Base-by-base conservation (phyloP, 1,139 yeast species). In the Pichiaceae sp. region DNA sequence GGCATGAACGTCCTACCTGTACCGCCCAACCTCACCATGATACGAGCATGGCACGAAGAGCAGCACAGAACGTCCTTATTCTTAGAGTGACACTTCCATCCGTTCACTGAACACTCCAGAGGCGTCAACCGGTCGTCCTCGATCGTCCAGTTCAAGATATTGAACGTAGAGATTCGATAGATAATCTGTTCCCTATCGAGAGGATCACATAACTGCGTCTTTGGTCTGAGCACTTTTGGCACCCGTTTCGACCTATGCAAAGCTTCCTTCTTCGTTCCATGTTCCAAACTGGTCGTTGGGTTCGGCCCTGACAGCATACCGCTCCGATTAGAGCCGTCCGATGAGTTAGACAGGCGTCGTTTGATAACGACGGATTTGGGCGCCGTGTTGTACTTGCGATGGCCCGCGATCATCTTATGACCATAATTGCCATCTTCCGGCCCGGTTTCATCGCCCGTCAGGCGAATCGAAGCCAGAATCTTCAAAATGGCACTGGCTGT, bases 101-200 rank as follows among this genome's bases (percentile, higher is more conserved):
- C 62, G 32, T 50, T 45, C 7, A 50, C 41, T 2, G 59, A 48
- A 38, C 60, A 56, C 23, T 45, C 47, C 15, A 57, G 40, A 8
- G 60, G 57, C 2, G 49, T 53, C 19, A 57, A 42, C 8, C 36
- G 29, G 28, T 39, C 14, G 17, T 34, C 49, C 4, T 45, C 42
- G 11, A 57, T 41, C 3, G 54, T 44, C 63, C 63, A 57, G 33
- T 52, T 53, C 17, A 56, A 41, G 16, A 55, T 49, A 11, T 47
- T 50, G 39, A 50, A 59, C 7, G 60, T 47, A 17, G 42, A 39
- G 15, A 59, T 46, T 25, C 63, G 38, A 14, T 46, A 43, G 15
- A 50, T 34, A 11, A 57, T 40, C 17, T 39, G 40, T 1, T 33
- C 17, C 20, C 44, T 40, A 38, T 48, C 50, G 29, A 43, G 50